Conservation (phyloP, 441 rosid species). For the Gossypium trilobum region DNA sequence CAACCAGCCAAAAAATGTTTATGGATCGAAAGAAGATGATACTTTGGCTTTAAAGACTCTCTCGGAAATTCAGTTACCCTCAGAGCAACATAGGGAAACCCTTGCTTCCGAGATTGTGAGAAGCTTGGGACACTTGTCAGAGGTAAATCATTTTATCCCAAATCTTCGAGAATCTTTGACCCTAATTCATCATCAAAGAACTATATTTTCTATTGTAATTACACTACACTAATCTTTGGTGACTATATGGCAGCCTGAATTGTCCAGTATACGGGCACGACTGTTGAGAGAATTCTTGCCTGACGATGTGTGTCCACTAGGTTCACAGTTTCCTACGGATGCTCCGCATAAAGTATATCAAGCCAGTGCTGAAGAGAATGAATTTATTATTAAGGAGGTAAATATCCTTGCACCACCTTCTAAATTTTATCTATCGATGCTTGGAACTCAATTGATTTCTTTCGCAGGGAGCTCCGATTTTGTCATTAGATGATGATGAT, state of each 20-base stretch:
- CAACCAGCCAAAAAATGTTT: slow-evolving; percentile 28
- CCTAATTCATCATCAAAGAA: neutral
- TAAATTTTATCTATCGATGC: neutral
- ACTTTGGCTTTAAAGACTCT: slow-evolving; percentile 56
- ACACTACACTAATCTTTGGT: slow-evolving; percentile 3
- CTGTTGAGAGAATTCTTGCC: slow-evolving; percentile 65
- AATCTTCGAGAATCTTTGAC: slow-evolving; percentile 7
- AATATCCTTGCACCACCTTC: slow-evolving; percentile 3
- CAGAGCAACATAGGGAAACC: slow-evolving; percentile 53
- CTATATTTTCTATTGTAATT: neutral
- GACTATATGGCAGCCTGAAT: slow-evolving; percentile 43
- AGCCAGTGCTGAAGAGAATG: slow-evolving; percentile 28
- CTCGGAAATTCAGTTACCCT: slow-evolving; percentile 41
- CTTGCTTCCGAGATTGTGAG: slow-evolving; percentile 60
- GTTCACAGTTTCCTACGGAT: slow-evolving; percentile 49
- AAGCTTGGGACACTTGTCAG: slow-evolving; percentile 50
- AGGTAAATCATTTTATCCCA: slow-evolving; percentile 36
- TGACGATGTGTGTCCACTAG: slow-evolving; percentile 71
- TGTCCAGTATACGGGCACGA: slow-evolving; percentile 40
- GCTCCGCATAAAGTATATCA: slow-evolving; percentile 33
- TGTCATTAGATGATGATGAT: slow-evolving; percentile 28
- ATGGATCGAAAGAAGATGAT: slow-evolving; percentile 75
- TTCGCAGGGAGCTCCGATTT: slow-evolving; percentile 29
- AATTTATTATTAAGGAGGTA: slow-evolving; percentile 26
- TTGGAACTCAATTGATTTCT: slow-evolving; percentile 8